A percentile compares a stretch with the other conserved stretches of the same genome.
Conservation (phyloP, 148 eudicot genomes). For the Agrostemma githago region DNA sequence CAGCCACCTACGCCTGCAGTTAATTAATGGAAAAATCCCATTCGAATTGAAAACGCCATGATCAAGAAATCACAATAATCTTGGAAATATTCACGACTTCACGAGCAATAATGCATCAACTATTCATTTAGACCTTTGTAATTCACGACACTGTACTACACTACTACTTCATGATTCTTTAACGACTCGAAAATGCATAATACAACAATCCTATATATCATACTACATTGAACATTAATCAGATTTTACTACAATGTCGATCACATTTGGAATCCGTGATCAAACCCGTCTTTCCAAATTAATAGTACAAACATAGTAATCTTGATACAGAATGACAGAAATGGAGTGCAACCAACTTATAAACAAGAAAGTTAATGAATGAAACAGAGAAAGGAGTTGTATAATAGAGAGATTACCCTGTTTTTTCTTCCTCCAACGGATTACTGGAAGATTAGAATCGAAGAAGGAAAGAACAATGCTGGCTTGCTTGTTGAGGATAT, state of each 20-base stretch:
- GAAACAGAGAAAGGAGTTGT: neutral
- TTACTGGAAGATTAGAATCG: neutral
- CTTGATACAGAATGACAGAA: neutral
- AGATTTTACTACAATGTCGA: too few species aligned
- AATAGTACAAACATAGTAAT: neutral
- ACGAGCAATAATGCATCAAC: neutral
- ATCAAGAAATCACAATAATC: neutral
- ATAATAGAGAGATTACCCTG: constrained; percentile 1
- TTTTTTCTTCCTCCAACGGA: neutral
- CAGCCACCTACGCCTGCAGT: neutral
- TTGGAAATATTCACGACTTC: neutral
- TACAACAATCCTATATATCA: too few species aligned
- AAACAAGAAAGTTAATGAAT: neutral
- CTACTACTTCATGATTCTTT: too few species aligned
- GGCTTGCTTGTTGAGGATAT: neutral
- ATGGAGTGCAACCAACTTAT: neutral
- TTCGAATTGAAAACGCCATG: neutral
- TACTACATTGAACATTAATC: too few species aligned
- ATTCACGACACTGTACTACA: too few species aligned
- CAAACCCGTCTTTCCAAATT: neutral
- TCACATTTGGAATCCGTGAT: neutral
- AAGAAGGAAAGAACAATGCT: neutral
- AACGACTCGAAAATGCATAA: too few species aligned
- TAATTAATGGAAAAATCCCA: neutral
- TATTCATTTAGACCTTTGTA: neutral